Percentiles rank a stretch among this genome's conserved stretches.
Conservation (phyloP, 768 basidiomycete species). For the Lactarius sanguifluus region DNA sequence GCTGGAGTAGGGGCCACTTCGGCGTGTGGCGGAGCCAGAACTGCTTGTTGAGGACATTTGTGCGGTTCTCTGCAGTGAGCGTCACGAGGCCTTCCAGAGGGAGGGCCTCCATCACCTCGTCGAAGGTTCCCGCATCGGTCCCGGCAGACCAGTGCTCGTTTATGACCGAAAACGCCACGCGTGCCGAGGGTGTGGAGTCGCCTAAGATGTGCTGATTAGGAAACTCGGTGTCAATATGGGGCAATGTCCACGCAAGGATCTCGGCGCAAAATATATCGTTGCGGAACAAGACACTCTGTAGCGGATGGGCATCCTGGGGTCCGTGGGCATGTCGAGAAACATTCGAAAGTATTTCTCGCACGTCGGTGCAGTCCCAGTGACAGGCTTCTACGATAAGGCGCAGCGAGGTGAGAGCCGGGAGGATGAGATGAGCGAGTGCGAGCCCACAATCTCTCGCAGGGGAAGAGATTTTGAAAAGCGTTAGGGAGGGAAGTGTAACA, state of each 20-base stretch:
- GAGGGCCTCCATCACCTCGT: no score
- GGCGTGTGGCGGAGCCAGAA: no score
- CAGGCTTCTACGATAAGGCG: not conserved
- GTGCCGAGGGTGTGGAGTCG: no score
- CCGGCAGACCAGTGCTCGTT: no score
- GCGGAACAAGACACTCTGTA: slow-evolving; percentile 5
- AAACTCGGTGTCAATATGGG: no score
- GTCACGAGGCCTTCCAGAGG: no score
- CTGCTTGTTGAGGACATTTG: no score
- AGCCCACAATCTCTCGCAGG: not conserved
- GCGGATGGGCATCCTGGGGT: slow-evolving; percentile 6
- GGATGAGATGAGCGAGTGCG: slow-evolving; percentile 13
- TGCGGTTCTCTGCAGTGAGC: no score
- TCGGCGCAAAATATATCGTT: not conserved
- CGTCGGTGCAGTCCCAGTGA: not conserved
- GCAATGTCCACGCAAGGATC: not conserved
- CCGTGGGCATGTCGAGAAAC: not conserved
- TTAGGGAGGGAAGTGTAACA: slow-evolving; percentile 3
- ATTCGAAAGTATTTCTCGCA: not conserved
- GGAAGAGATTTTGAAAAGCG: not conserved
- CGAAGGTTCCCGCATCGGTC: no score
- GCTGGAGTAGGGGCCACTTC: no score
- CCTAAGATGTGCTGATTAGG: no score
- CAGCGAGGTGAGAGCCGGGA: slow-evolving; percentile 3
- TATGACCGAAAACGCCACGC: no score